Percentiles rank a stretch among this genome's conserved stretches.
These are phyloP conservation scores for Pichia heedii DNA, from an alignment of 805 yeast genomes.

Conservation along the genomic window DNA sequence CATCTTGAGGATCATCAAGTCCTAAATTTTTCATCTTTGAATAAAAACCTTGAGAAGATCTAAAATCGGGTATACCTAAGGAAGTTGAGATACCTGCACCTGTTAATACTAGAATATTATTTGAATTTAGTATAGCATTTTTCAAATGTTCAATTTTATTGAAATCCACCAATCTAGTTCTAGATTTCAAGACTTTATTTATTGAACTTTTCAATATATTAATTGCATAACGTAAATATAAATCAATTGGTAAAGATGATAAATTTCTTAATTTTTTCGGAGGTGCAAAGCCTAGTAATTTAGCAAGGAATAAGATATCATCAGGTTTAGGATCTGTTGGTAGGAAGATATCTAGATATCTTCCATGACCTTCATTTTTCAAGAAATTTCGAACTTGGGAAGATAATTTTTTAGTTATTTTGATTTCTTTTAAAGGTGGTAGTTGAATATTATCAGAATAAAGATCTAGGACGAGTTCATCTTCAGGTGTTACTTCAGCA, in stretches of 20 bases:
- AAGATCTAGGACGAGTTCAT: slow-evolving; percentile 5
- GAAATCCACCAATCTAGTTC: slow-evolving; percentile 47
- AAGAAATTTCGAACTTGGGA: slow-evolving; percentile 43
- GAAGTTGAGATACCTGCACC: slow-evolving; percentile 94
- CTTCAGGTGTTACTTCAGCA: slow-evolving; percentile 1
- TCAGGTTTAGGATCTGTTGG: slow-evolving; percentile 52
- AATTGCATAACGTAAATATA: slow-evolving; percentile 26
- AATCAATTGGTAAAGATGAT: slow-evolving; percentile 8
- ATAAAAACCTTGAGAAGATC: slow-evolving; percentile 83
- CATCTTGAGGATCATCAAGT: slow-evolving; percentile 82
- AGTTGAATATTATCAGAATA: slow-evolving; percentile 4
- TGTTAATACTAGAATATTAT: slow-evolving; percentile 63
- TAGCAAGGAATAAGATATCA: slow-evolving; percentile 47
- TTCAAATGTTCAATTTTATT: slow-evolving; percentile 51
- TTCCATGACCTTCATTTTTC: slow-evolving; percentile 48
- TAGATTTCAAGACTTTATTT: slow-evolving; percentile 46
- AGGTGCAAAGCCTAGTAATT: slow-evolving; percentile 50
- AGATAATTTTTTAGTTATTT: slow-evolving; percentile 34
- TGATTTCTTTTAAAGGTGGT: slow-evolving; percentile 17
- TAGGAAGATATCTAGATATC: slow-evolving; percentile 44
- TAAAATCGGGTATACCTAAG: slow-evolving; percentile 84
- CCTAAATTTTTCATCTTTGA: slow-evolving; percentile 59
- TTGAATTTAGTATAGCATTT: slow-evolving; percentile 42
- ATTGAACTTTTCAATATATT: slow-evolving; percentile 54
- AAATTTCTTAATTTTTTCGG: slow-evolving; percentile 10